phyloP scores from a whole-genome alignment of 495 filamentous ascomycete species.

The Parathielavia appendiculata region DNA sequence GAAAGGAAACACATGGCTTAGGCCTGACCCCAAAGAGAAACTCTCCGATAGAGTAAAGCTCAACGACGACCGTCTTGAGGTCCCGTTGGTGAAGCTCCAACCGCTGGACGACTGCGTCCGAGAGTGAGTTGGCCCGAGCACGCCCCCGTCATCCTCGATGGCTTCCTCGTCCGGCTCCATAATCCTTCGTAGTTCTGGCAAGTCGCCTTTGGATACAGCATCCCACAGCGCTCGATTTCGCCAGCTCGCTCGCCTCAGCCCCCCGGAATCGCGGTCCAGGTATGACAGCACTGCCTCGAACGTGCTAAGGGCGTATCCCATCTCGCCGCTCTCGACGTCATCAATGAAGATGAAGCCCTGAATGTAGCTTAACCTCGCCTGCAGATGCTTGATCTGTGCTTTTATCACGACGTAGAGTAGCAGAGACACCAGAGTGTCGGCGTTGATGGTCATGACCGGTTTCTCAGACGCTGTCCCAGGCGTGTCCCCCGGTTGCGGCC shows the following conservation, averaged over 20 bases:
- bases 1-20: slow-evolving; percentile 88
- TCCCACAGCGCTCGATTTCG: slow-evolving; percentile 87
- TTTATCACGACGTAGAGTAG: slow-evolving; percentile 90
- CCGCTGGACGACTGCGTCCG: slow-evolving; percentile 37
- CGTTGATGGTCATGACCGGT: slow-evolving; percentile 75
- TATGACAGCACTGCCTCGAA: slow-evolving; percentile 94
- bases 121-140: slow-evolving; percentile 34
- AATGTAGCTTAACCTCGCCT: slow-evolving; percentile 86
- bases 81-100: slow-evolving; percentile 43
- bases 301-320: slow-evolving; percentile 94
- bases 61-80: slow-evolving; percentile 42
- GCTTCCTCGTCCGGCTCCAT: slow-evolving; percentile 57
- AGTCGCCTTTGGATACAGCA: slow-evolving; percentile 67
- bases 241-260: slow-evolving; percentile 73
- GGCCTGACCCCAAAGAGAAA: slow-evolving; percentile 55
- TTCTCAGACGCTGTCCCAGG: slow-evolving; percentile 34
- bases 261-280: slow-evolving; percentile 74
- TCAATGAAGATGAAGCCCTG: slow-evolving; percentile 94
- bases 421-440: slow-evolving; percentile 90
- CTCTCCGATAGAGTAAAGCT: slow-evolving; percentile 40
- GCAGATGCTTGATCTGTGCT: slow-evolving; percentile 80
- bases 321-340: slow-evolving; percentile 94
- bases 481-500: slow-evolving; percentile 28
- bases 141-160: slow-evolving; percentile 41
- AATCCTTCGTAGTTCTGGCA: slow-evolving; percentile 69